These are phyloP conservation scores for Neobulgaria alba DNA, from an alignment of 2,329 filamentous ascomycete species.

Conservation along the genomic window DNA sequence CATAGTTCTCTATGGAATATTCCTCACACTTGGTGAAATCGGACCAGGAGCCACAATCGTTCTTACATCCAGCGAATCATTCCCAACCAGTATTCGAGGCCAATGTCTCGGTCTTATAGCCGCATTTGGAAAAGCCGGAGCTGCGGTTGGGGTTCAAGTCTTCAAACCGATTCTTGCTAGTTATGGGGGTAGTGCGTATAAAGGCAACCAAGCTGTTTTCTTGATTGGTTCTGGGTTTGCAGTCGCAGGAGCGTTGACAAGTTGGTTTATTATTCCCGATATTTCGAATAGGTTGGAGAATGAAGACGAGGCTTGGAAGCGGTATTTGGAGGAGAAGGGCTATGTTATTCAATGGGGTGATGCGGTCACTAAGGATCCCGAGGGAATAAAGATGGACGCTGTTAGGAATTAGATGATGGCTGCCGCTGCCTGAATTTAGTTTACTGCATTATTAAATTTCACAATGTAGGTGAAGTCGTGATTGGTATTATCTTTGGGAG, in stretches of 20 bases:
- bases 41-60: conserved; percentile 39
- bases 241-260: conserved; percentile 35
- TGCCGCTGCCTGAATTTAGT: no score
- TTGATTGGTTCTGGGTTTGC: conserved; percentile 43
- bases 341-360: conserved; percentile 33
- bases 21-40: conserved; percentile 40
- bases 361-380: conserved; percentile 24
- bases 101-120: conserved; percentile 41
- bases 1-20: conserved; percentile 42
- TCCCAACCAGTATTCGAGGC: conserved; percentile 41
- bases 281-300: conserved; percentile 34
- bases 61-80: conserved; percentile 36
- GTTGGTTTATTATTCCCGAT: conserved; percentile 39
- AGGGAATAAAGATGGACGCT: conserved; percentile 18
- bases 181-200: conserved; percentile 32
- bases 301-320: conserved; percentile 37
- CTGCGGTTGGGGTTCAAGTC: conserved; percentile 41
- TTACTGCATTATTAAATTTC: no score
- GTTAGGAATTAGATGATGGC: conserved; percentile 9
- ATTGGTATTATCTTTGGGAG: no score
- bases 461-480: no score
- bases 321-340: conserved; percentile 35
- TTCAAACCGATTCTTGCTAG: conserved; percentile 42
- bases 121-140: conserved; percentile 40
- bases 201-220: conserved; percentile 41